phyloP scores from a whole-genome alignment of 805 yeast species.

The Debaryomyces tyrocola region DNA sequence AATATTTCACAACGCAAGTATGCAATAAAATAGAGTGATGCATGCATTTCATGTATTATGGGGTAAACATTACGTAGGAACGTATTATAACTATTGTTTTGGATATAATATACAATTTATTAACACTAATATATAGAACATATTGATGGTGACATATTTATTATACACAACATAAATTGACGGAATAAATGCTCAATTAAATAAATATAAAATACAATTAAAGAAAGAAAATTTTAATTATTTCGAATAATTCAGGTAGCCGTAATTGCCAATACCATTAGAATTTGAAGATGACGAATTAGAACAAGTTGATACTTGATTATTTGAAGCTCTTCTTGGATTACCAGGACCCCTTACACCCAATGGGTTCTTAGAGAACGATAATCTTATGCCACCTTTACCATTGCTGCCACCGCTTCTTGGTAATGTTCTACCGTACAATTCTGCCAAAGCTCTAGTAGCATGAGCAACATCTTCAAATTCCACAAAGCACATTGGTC shows the following conservation, averaged over 20 bases:
- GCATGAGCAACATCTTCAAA: conserved; percentile 95
- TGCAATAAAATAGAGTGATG: too few species aligned
- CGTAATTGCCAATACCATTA: conserved; percentile 34
- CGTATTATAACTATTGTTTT: not conserved
- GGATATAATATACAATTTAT: not conserved
- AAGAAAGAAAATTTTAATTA: conserved; percentile 1
- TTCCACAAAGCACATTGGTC: conserved; percentile 99
- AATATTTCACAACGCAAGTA: too few species aligned
- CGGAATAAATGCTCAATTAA: conserved; percentile 11
- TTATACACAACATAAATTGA: conserved; percentile 6
- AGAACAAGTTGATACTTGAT: conserved; percentile 20
- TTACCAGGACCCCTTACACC: conserved; percentile 83
- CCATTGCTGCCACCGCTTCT: conserved; percentile 66
- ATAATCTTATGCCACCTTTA: conserved; percentile 92
- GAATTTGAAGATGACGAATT: conserved; percentile 10
- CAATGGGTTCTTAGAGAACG: conserved; percentile 93
- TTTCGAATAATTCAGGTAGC: conserved; percentile 27
- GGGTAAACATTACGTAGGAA: too few species aligned
- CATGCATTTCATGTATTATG: too few species aligned
- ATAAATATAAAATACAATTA: conserved; percentile 6
- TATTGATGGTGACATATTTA: conserved; percentile 3
- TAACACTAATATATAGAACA: not conserved
- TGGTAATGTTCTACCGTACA: conserved; percentile 90
- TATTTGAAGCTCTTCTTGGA: conserved; percentile 40
- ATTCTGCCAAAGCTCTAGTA: conserved; percentile 87